Evolutionary conservation across 2,329 filamentous ascomycete genomes (phyloP).

Genomic region (Xylogone sp.): DNA sequence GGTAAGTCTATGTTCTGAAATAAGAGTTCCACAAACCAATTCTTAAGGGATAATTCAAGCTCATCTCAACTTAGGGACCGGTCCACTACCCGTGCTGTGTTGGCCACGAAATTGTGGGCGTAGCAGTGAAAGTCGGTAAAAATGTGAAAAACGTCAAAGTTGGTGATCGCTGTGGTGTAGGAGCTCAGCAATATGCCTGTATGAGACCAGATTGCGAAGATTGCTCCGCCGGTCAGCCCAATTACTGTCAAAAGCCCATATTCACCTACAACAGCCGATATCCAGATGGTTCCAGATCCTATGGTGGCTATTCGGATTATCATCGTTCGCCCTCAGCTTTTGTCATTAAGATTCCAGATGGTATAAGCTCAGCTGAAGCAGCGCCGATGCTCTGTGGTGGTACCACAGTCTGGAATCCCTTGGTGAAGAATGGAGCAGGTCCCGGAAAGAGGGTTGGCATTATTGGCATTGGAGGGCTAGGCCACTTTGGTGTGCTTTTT

Average conservation of each 20-base stretch:
- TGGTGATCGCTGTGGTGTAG: conserved; percentile 52
- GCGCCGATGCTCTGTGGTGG: conserved; percentile 77
- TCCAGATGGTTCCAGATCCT: conserved; percentile 33
- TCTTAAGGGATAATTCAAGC: neutral
- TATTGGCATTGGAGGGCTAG: conserved; percentile 69
- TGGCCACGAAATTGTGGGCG: conserved; percentile 50
- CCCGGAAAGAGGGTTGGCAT: conserved; percentile 70
- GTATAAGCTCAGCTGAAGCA: conserved; percentile 42
- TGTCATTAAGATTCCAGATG: conserved; percentile 54
- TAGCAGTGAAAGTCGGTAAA: conserved; percentile 40
- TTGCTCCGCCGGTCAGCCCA: conserved; percentile 32
- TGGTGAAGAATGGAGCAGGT: conserved; percentile 63
- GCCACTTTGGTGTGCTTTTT: conserved; percentile 70
- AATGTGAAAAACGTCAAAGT: conserved; percentile 39
- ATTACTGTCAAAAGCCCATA: conserved; percentile 28
- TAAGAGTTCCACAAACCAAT: neutral
- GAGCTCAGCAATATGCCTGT: conserved; percentile 47
- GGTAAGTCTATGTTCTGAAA: conserved; percentile 8
- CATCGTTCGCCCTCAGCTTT: conserved; percentile 56
- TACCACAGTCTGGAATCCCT: conserved; percentile 67
- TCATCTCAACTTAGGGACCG: conserved; percentile 24
- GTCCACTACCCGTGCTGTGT: conserved; percentile 37
- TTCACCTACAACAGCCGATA: conserved; percentile 41
- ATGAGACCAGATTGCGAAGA: conserved; percentile 42
- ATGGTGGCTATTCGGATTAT: conserved; percentile 46